Evolutionary conservation across 495 filamentous ascomycete genomes (phyloP).

Genomic region (Tuber aestivum): DNA sequence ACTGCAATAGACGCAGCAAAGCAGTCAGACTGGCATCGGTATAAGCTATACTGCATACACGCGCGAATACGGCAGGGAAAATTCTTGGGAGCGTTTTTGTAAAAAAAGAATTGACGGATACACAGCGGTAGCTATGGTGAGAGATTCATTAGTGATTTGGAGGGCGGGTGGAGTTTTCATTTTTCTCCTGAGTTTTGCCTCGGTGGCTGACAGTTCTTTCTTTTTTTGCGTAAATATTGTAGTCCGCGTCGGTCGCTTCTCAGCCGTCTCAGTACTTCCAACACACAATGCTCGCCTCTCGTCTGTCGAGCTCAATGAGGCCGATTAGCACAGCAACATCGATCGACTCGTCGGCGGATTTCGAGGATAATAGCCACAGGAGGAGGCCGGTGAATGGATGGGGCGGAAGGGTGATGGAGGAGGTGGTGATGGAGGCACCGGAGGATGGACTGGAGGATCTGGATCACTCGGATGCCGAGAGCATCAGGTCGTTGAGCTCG

Average conservation of each 20-base stretch:
- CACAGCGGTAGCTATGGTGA: neutral
- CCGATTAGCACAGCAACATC: conserved; percentile 41
- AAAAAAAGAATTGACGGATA: neutral
- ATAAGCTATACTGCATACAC: neutral
- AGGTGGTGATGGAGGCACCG: conserved; percentile 32
- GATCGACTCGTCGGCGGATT: conserved; percentile 38
- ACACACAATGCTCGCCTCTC: conserved; percentile 38
- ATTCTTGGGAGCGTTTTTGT: neutral
- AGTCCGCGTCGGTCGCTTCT: conserved; percentile 43
- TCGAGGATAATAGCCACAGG: conserved; percentile 26
- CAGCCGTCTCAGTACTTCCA: conserved; percentile 28
- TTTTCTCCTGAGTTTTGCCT: neutral
- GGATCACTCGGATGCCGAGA: conserved; percentile 43
- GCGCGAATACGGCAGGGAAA: neutral
- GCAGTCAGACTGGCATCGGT: neutral
- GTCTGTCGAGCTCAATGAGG: conserved; percentile 32
- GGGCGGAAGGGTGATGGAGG: conserved; percentile 28
- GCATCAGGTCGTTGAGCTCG: conserved; percentile 37
- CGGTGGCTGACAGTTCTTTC: neutral
- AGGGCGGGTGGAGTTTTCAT: neutral
- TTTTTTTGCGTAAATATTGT: conserved; percentile 3
- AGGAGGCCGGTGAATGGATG: conserved; percentile 36
- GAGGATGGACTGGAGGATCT: conserved; percentile 29
- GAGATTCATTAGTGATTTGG: neutral
- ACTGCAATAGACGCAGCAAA: neutral